phyloP scores from a whole-genome alignment of 805 yeast genomes.

The Yamadazyma scolyti region DNA sequence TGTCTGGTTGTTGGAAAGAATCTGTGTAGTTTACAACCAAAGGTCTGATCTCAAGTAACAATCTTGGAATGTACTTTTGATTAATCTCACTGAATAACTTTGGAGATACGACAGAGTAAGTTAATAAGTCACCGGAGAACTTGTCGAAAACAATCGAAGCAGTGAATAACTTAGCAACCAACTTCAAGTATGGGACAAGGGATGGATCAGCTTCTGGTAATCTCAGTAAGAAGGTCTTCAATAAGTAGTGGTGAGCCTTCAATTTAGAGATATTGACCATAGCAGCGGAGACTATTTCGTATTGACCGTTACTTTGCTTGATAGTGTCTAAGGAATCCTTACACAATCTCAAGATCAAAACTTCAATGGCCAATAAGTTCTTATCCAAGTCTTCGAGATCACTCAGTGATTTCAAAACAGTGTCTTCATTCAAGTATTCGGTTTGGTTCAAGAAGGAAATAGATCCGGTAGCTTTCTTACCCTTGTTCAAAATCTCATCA shows the following conservation, averaged over 20 bases:
- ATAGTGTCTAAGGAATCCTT: slow-evolving; percentile 24
- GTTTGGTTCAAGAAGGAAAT: slow-evolving; percentile 30
- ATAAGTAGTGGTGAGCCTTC: slow-evolving; percentile 40
- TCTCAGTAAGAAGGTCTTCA: slow-evolving; percentile 25
- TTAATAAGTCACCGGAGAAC: slow-evolving; percentile 35
- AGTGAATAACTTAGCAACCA: slow-evolving; percentile 31
- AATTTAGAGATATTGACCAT: slow-evolving; percentile 39
- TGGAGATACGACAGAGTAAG: slow-evolving; percentile 29
- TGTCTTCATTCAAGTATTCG: slow-evolving; percentile 19
- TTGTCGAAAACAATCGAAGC: slow-evolving; percentile 28
- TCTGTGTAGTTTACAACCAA: slow-evolving; percentile 39
- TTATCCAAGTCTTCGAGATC: slow-evolving; percentile 25
- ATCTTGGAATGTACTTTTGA: slow-evolving; percentile 24
- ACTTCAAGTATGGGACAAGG: slow-evolving; percentile 25
- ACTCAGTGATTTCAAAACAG: slow-evolving; percentile 24
- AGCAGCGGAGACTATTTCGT: slow-evolving; percentile 35
- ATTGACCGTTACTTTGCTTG: slow-evolving; percentile 22
- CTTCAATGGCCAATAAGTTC: slow-evolving; percentile 38
- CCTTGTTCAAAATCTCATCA: slow-evolving; percentile 23
- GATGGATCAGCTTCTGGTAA: slow-evolving; percentile 18
- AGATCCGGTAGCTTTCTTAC: slow-evolving; percentile 31
- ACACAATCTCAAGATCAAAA: slow-evolving; percentile 33
- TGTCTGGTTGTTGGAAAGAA: slow-evolving; percentile 42
- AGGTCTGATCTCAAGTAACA: slow-evolving; percentile 36
- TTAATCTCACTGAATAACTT: slow-evolving; percentile 24